Conservation (phyloP, 2,329 filamentous ascomycete species). For the Alternaria alternata region DNA sequence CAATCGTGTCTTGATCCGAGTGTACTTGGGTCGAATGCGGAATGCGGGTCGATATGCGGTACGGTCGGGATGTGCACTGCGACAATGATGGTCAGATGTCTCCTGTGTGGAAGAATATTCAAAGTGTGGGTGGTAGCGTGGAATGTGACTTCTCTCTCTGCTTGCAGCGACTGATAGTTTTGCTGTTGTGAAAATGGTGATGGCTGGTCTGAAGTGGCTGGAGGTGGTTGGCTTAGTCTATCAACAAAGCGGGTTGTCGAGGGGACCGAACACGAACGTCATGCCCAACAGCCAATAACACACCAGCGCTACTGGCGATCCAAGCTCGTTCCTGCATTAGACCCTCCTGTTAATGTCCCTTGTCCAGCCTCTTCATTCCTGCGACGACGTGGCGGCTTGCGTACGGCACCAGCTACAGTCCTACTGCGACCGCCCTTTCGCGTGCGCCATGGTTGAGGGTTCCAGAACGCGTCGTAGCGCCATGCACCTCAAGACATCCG, state of each 20-base stretch:
- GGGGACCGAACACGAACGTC: slow-evolving; percentile 31
- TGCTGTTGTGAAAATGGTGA: slow-evolving; percentile 44
- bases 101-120: slow-evolving; percentile 29
- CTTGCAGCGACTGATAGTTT: slow-evolving; percentile 42
- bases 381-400: slow-evolving; percentile 37
- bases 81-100: slow-evolving; percentile 43
- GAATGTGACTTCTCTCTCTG: slow-evolving; percentile 39
- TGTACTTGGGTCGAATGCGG: slow-evolving; percentile 27
- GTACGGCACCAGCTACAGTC: slow-evolving; percentile 16
- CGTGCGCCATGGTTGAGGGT: background rate
- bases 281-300: slow-evolving; percentile 34
- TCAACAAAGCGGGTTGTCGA: slow-evolving; percentile 28
- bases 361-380: slow-evolving; percentile 37
- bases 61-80: slow-evolving; percentile 44
- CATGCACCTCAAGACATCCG: background rate
- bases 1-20: slow-evolving; percentile 31
- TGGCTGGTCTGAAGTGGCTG: slow-evolving; percentile 45
- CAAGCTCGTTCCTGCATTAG: slow-evolving; percentile 38
- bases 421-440: slow-evolving; percentile 22
- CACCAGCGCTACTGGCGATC: slow-evolving; percentile 12
- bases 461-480: slow-evolving; percentile 9
- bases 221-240: slow-evolving; percentile 18
- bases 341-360: slow-evolving; percentile 19
- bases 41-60: slow-evolving; percentile 27
- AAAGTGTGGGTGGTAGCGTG: slow-evolving; percentile 47